Conservation (phyloP, 169 alveolate species). For the Fabrea salina region DNA sequence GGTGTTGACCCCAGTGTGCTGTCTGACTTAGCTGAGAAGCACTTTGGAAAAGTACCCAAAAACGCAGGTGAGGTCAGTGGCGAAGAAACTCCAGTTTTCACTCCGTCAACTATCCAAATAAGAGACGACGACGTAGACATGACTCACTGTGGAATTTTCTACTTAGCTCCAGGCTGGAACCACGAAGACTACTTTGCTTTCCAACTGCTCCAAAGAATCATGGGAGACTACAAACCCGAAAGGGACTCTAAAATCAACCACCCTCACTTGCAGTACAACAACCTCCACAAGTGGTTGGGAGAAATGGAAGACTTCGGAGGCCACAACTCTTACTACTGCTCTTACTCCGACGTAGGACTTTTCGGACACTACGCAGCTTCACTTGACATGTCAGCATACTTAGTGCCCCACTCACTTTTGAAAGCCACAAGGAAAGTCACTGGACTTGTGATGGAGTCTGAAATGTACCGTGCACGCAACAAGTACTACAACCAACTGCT, state of each 20-base stretch:
- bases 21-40: conserved; percentile 77
- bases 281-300: conserved; percentile 28
- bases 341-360: conserved; percentile 91
- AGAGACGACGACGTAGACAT: conserved; percentile 88
- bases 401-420: conserved; percentile 35
- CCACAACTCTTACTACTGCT: conserved; percentile 37
- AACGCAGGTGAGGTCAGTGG: conserved; percentile 75
- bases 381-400: conserved; percentile 19
- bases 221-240: conserved; percentile 83
- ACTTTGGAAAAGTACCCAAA: conserved; percentile 57
- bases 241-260: conserved; percentile 80
- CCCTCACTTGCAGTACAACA: conserved; percentile 33
- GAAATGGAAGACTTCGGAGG: conserved; percentile 5
- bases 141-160: conserved; percentile 91
- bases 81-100: conserved; percentile 37
- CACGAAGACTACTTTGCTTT: conserved; percentile 82
- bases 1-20: conserved; percentile 84
- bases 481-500: conserved; percentile 55
- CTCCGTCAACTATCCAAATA: conserved; percentile 80
- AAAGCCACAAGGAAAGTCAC: conserved; percentile 27
- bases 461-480: conserved; percentile 55
- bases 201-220: conserved; percentile 91
- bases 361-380: conserved; percentile 74
- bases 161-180: conserved; percentile 89
- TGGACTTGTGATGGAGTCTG: conserved; percentile 33